Evolutionary conservation across 768 basidiomycete species (phyloP).

Genomic region (Amanita subjunquillea): DNA sequence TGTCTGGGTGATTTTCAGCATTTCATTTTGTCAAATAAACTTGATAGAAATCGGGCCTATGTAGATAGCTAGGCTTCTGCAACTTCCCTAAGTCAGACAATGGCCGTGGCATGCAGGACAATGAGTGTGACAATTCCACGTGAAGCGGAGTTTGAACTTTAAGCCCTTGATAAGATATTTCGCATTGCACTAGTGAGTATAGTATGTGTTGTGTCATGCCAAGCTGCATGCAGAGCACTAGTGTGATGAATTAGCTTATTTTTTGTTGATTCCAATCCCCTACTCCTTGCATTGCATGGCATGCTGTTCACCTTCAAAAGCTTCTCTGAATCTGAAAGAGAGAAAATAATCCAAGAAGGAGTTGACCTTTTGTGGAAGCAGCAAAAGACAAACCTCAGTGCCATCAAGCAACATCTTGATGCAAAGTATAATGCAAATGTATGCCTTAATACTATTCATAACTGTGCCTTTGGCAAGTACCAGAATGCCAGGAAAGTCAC

Average conservation of each 20-base stretch:
- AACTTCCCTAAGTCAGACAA: neutral
- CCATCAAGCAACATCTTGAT: conserved; percentile 2
- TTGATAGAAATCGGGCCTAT: neutral
- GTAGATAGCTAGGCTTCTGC: neutral
- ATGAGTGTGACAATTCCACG: too few relatives aligned
- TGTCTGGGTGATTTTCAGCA: neutral
- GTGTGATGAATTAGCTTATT: neutral
- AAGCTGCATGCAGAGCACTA: too few relatives aligned
- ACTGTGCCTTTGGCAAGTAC: neutral
- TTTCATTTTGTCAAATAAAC: neutral
- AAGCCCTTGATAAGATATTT: neutral
- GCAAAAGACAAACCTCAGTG: neutral
- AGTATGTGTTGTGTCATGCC: neutral
- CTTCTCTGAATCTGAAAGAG: neutral
- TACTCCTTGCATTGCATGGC: neutral
- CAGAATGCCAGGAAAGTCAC: conserved; percentile 1
- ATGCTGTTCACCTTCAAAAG: neutral
- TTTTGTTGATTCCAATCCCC: neutral
- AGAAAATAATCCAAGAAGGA: neutral
- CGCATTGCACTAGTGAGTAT: too few relatives aligned
- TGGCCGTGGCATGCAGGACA: neutral
- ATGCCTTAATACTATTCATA: neutral
- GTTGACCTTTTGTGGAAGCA: neutral
- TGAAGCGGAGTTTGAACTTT: too few relatives aligned
- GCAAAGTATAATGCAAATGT: neutral